Base-by-base conservation (phyloP, 116 monocot species). In the Phalaenopsis hybrid region DNA sequence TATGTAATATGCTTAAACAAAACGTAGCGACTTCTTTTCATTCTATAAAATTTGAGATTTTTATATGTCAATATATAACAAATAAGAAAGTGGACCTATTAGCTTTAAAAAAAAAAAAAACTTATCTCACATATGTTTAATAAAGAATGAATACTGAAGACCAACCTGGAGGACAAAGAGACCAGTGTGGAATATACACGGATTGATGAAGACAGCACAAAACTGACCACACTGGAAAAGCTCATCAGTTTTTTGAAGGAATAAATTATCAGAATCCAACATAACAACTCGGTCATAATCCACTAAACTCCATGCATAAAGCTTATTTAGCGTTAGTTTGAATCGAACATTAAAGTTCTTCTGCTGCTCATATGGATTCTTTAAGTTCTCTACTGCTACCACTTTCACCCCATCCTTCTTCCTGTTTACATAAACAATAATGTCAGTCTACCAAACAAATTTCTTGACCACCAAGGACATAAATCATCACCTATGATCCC, bases 171-270 rank as follows among this genome's bases (percentile, higher is more conserved):
- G 90, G 44, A 96, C 96, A 80, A 93, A 93, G 58, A 96, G 90
- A 8, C 94, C 94, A 74, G 94, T 89, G 82, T 91, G 91, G 84
- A 91, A 89, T 78, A 92, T 89, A 83, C 95, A 95, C 63, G 92
- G 92, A 76, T 95, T 92, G 84, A 92, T 92, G 88, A 95, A 92
- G 52, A 89, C 92, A 41, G 95, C 95, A 77, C 95, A 95, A 44
- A 92, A 92, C 83, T 92, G 89, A 67, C 95, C 95, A 57, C 92
- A 95, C 80, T 91, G 95, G 68, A 95, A 95, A 46, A 95, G 95
- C 79, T 95, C 92, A 78, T 95, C 92, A 2, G 95, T 91, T 7
- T 69, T 88, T 79, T 95, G 92, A 28, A 95, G 87, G 85, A 95
- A 95, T 77, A 95, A 78, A 57, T 95, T 95, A 79, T 95, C 95